Evolutionary conservation across 2,329 filamentous ascomycete genomes (phyloP).

Genomic region (Tolypocladium paradoxum): DNA sequence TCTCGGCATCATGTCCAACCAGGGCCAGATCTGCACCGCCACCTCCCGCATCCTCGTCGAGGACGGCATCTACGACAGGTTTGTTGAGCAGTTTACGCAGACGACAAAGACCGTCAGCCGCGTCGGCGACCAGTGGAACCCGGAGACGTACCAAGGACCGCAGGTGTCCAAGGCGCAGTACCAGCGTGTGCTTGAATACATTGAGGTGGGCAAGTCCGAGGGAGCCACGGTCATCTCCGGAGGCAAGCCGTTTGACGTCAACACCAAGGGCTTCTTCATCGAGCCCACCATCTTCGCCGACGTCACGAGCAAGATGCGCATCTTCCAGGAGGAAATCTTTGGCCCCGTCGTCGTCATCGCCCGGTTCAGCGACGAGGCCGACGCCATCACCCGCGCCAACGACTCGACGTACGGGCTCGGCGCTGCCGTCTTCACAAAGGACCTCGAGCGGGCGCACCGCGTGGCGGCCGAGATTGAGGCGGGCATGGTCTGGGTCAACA

Average conservation of each 20-base stretch:
- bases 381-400: slow-evolving; percentile 32
- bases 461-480: slow-evolving; percentile 48
- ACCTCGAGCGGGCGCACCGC: slow-evolving; percentile 38
- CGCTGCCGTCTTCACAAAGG: slow-evolving; percentile 49
- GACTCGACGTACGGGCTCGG: slow-evolving; percentile 51
- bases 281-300: slow-evolving; percentile 34
- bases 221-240: slow-evolving; percentile 56
- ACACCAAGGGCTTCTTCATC: slow-evolving; percentile 31
- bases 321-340: slow-evolving; percentile 37
- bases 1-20: slow-evolving; percentile 45
- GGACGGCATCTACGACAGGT: slow-evolving; percentile 48
- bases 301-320: slow-evolving; percentile 29
- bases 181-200: slow-evolving; percentile 58
- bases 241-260: slow-evolving; percentile 36
- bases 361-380: slow-evolving; percentile 29
- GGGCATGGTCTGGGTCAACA: slow-evolving; percentile 47
- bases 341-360: slow-evolving; percentile 32
- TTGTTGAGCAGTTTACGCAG: slow-evolving; percentile 51
- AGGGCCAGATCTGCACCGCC: slow-evolving; percentile 57
- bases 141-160: slow-evolving; percentile 62
- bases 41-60: slow-evolving; percentile 57
- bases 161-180: slow-evolving; percentile 63
- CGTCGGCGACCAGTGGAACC: slow-evolving; percentile 60
- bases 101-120: slow-evolving; percentile 47
- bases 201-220: slow-evolving; percentile 59